Evolutionary conservation across 2,329 filamentous ascomycete species (phyloP), one percentile per base, ranked within the genome.

Genomic region (Macrophomina phaseolina): DNA sequence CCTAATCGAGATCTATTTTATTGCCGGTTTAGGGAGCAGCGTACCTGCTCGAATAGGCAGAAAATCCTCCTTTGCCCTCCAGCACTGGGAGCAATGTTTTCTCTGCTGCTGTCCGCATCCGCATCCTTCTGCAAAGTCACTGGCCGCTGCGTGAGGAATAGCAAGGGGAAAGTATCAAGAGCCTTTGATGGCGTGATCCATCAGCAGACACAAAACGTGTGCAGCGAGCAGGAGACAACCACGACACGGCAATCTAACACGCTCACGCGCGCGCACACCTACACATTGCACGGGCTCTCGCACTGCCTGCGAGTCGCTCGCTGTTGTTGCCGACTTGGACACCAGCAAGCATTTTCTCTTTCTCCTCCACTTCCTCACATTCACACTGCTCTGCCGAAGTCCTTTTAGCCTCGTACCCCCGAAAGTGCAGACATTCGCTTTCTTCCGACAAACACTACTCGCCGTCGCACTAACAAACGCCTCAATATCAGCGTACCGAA

Each of bases 171-270:
- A 55, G 32, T n/a, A n/a, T 53, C 16, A 32, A 53, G 32, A n/a
- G 9, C 46, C 42, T 45, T 49, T 49, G 58, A 62, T 62, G 58
- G 58, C 58, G 58, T 62, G 58, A 62, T 45, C 32, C 8, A 18
- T 18, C 58, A 34, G 55, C 55, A 60, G 55, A 60, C 55, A 34
- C 34, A 53, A 14, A 53, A 14, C 42, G 16, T 28, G 46, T 46
- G 55, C 53, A 18, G 28, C 55, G 28, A 34, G 55, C 55, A 62
- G 45, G 58, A 62, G 58, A 62, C 58, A 32, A 49, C 58, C n/a
- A 61, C 38, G 40, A 45, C 36, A 7, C 7, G 28, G 3, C 23
- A 23, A 23, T 23, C 23, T 23, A 23, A 23, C 23, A 23, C 23
- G 23, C 23, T 23, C 23, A 23, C 23, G 23, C 23, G 23, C 6